Evolutionary conservation across 2,329 filamentous ascomycete species (phyloP), one percentile per base, ranked within the genome.

Genomic region (Leptographium lundbergii): DNA sequence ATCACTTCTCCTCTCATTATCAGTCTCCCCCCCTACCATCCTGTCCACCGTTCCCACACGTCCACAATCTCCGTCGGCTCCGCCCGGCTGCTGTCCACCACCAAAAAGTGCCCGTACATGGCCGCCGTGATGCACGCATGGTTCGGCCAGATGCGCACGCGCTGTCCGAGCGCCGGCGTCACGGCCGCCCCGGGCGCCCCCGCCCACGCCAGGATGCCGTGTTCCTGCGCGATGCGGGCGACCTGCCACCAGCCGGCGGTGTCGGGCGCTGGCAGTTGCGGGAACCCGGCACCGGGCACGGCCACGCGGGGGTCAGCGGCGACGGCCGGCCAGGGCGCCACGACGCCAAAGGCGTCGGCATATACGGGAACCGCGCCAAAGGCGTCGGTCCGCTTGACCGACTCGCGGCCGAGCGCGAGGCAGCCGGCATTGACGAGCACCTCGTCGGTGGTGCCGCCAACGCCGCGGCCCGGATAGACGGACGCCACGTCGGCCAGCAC

Each of bases 111-210:
- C 1, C 79, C 82, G 71, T 85, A 88, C 32, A 81, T 81, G 0
- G 84, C 84, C 0, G 86, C 85, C 1, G 88, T 81, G 64, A 92
- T 86, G 68, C 89, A 94, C 42, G 88, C 83, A 72, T 94, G 89
- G 65, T 92, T 92, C 0, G 88, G 88, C 83, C 86, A 91, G 9
- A 92, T 73, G 60, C 82, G 76, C 29, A 91, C 71, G 66, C 82
- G 82, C 67, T 89, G 80, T 0, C 88, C 88, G 36, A 89, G 74
- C 50, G 78, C 70, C 50, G 74, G 70, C n/a, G 71, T 68, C 54
- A 78, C 70, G n/a, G 74, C 69, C 13, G 74, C 69, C 0, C 75
- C 77, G 47, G 75, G 72, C 14, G 67, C 63, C 0, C 73, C 71
- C 17, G 74, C 71, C 81, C 86, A 90, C 1, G 73, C 75, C 65